A percentile compares a stretch with the other conserved stretches of the same genome.
Evolutionary conservation across 257 asterid species (phyloP).

Genomic region (Catharanthus roseus): DNA sequence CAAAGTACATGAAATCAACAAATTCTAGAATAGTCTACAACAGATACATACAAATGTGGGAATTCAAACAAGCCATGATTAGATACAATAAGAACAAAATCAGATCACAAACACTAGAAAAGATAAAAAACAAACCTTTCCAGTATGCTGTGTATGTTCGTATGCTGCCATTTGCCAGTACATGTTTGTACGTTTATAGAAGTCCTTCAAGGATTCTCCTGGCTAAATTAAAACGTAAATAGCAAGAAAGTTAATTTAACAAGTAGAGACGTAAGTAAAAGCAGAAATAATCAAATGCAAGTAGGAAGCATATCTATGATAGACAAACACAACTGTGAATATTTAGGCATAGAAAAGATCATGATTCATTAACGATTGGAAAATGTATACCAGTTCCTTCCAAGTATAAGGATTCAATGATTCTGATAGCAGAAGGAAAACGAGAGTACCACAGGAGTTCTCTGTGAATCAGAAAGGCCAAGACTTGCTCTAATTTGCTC

Average conservation of each 20-base stretch:
- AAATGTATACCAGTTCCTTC: neutral
- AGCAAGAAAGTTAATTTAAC: constrained; percentile 10
- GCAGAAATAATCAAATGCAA: constrained; percentile 1
- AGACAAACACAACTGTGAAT: neutral
- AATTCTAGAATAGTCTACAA: neutral
- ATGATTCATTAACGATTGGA: neutral
- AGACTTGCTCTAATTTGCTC: constrained; percentile 96
- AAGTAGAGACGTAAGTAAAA: neutral
- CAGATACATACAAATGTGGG: neutral
- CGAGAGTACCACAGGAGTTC: constrained; percentile 75
- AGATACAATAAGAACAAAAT: neutral
- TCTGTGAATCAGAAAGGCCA: constrained; percentile 96
- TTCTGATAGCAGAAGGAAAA: neutral
- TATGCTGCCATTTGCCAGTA: constrained; percentile 99
- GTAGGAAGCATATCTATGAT: neutral
- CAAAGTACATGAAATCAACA: neutral
- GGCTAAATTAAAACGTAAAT: constrained; percentile 39
- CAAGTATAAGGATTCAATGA: neutral
- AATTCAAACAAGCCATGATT: neutral
- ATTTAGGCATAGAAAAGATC: neutral
- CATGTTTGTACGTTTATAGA: constrained; percentile 85
- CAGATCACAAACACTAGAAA: constrained; percentile 3
- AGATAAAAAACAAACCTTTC: constrained; percentile 73
- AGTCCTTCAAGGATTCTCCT: constrained; percentile 87
- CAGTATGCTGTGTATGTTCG: constrained; percentile 97